Conservation (phyloP, 73 alveolate genomes). For the Effrenium voratum region DNA sequence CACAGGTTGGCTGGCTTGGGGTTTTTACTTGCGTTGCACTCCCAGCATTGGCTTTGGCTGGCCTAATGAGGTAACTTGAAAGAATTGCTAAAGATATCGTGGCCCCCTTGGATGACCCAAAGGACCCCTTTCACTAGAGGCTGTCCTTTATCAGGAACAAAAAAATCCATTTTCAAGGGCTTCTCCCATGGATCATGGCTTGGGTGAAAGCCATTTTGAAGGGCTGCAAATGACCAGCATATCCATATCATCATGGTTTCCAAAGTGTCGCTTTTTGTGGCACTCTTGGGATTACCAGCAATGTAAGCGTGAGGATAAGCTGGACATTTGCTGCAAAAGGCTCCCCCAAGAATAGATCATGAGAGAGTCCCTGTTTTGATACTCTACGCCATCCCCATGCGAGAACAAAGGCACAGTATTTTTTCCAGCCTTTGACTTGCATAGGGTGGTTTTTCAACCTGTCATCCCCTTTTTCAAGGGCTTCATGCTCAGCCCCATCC, state of each 20-base stretch:
- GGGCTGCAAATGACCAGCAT: neutral
- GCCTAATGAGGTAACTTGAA: neutral
- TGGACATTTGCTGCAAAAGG: neutral
- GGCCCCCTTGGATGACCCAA: conserved; percentile 19
- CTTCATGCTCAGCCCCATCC: neutral
- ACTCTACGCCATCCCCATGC: conserved; percentile 21
- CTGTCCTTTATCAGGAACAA: neutral
- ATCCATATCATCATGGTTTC: neutral
- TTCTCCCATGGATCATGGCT: conserved; percentile 2
- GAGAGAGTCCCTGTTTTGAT: neutral
- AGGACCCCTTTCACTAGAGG: neutral
- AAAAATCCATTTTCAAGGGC: conserved; percentile 1
- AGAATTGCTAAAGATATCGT: neutral
- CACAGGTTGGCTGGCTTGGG: neutral
- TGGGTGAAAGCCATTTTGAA: neutral
- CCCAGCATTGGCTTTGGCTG: neutral
- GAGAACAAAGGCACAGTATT: neutral
- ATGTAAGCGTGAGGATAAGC: neutral
- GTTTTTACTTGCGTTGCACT: neutral
- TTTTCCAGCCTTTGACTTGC: neutral
- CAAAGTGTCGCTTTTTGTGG: neutral
- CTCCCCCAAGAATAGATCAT: neutral
- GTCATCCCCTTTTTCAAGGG: neutral
- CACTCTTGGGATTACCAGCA: neutral
- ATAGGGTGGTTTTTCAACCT: neutral